Evolutionary conservation across 2,329 filamentous ascomycete genomes (phyloP), one percentile per base, ranked within the genome.

Genomic region (Ceratocystis papillata): DNA sequence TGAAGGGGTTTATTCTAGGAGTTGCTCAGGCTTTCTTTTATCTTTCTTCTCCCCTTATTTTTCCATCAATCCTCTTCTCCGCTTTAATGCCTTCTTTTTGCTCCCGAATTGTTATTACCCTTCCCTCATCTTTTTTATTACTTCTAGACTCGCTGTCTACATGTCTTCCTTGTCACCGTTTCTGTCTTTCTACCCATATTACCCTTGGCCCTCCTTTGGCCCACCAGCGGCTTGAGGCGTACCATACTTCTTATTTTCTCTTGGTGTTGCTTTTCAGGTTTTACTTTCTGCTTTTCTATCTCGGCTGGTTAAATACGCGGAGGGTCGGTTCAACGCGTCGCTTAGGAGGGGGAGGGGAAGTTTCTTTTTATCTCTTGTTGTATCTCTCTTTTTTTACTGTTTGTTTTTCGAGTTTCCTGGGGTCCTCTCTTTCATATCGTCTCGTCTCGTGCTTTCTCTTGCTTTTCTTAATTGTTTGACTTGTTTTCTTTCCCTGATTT

Each of bases 141-240:
- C 55, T 59, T 8, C 33, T 17, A 20, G 53, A 60, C 60, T 61
- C 37, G 17, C 53, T 61, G 55, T 65, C 45, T 63, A 30, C 37
- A 41, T 15, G 37, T 41, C n/a, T 15, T 62, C 22, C 22, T 20
- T 15, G 10, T 45, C 33, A 10, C 59, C 17, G 44, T 46, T 20
- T 22, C 6, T 41, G 45, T 41, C n/a, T 62, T 25, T 48, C 44
- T 30, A 10, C 41, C 5, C 37, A 22, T 62, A 4, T 10, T 33
- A 8, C 20, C 10, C 10, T 41, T 37, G 33, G 33, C 25, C 60
- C 53, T 57, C 53, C 28, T 4, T 17, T 33, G 17, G 53, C 28
- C 28, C 6, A 17, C 17, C 3, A 12, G 53, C 25, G 17, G n/a
- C 28, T 4, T 20, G 48, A 25, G 22, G 48, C 7, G 1, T 53